These are phyloP conservation scores for Tephrocybe sp. DNA, from an alignment of 768 basidiomycete genomes.

Conservation along the genomic window DNA sequence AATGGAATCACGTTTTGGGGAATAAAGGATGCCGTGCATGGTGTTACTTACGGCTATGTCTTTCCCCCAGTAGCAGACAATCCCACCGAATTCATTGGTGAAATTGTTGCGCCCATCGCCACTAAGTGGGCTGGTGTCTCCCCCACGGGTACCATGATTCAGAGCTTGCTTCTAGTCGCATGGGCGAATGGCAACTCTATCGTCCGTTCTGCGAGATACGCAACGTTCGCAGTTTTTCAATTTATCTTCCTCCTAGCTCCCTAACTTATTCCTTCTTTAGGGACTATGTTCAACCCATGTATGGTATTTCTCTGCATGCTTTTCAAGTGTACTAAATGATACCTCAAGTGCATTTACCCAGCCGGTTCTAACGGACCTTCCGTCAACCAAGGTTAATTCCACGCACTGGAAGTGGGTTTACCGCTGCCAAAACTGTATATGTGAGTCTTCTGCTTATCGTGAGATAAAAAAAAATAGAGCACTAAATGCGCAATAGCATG, in stretches of 20 bases:
- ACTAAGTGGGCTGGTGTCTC: conserved; percentile 56
- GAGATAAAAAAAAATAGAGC: neutral
- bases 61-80: conserved; percentile 46
- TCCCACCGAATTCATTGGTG: conserved; percentile 57
- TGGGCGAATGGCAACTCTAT: conserved; percentile 57
- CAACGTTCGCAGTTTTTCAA: conserved; percentile 40
- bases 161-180: conserved; percentile 55
- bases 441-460: conserved; percentile 28
- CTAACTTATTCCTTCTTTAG: conserved; percentile 23
- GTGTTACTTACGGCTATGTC: conserved; percentile 45
- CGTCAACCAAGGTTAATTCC: conserved; percentile 47
- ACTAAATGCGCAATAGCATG: conserved; percentile 25
- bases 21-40: conserved; percentile 37
- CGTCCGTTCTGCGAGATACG: conserved; percentile 49
- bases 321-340: neutral
- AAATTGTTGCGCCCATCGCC: conserved; percentile 53
- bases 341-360: conserved; percentile 39
- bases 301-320: conserved; percentile 10
- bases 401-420: conserved; percentile 71
- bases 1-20: conserved; percentile 56
- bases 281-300: conserved; percentile 51
- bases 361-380: conserved; percentile 50
- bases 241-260: neutral
- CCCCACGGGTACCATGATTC: conserved; percentile 52
- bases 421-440: conserved; percentile 64